Conservation (phyloP, 768 basidiomycete genomes). For the Rubroboletus pulcherrimus region DNA sequence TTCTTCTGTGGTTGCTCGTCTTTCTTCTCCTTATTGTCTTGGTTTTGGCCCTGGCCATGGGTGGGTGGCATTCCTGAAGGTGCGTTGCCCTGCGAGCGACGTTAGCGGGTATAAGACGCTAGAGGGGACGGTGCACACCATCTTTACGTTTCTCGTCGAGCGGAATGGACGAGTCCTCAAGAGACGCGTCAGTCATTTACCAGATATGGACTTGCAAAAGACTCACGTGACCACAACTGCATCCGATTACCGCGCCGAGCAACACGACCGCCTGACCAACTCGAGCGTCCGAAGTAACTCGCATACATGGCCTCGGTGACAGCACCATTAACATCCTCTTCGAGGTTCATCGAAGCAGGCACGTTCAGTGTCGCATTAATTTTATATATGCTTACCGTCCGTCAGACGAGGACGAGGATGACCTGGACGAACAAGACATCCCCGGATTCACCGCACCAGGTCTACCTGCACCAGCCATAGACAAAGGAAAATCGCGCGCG, state of each 20-base stretch:
- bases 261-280: neutral
- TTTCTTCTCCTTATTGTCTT: conserved; percentile 46
- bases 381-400: conserved; percentile 1
- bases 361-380: conserved; percentile 2
- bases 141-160: conserved; percentile 10
- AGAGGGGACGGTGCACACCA: conserved; percentile 19
- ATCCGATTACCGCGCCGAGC: conserved; percentile 14
- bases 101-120: conserved; percentile 3
- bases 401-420: conserved; percentile 67
- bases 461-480: conserved; percentile 41
- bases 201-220: conserved; percentile 33
- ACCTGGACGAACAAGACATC: conserved; percentile 77
- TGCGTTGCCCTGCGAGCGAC: conserved; percentile 61
- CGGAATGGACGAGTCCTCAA: conserved; percentile 9
- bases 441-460: conserved; percentile 73
- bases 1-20: conserved; percentile 59
- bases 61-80: conserved; percentile 53
- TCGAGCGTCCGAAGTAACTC: neutral
- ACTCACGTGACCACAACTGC: conserved; percentile 16
- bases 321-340: conserved; percentile 57
- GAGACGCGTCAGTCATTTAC: conserved; percentile 49
- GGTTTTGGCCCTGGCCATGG: conserved; percentile 41
- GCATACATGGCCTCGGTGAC: conserved; percentile 25
- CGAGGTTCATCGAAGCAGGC: conserved; percentile 83
- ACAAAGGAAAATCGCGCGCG: conserved; percentile 74